Evolutionary conservation across 1,139 yeast genomes (phyloP).

Genomic region (Taiozyma sp.): DNA sequence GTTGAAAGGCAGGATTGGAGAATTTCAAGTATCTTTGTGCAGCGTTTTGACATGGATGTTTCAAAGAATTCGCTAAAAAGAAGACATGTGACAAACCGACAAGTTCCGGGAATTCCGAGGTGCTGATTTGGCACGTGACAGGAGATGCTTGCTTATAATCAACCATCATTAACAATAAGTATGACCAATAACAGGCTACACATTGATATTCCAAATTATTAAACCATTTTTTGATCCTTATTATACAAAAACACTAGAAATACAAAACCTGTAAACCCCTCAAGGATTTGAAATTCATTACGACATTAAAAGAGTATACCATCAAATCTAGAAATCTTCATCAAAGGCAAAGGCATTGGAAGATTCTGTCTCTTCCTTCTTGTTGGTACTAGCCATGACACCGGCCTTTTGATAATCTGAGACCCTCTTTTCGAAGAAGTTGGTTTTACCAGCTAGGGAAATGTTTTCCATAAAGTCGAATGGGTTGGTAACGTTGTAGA

Average conservation of each 20-base stretch:
- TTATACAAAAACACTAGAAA: neutral
- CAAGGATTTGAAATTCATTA: neutral
- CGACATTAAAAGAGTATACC: neutral
- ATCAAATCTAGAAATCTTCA: slow-evolving; percentile 39
- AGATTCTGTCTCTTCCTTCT: slow-evolving; percentile 31
- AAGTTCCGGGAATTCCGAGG: neutral
- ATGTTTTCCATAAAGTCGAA: slow-evolving; percentile 99
- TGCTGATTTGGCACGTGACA: neutral
- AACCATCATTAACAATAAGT: no score
- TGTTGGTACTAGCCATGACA: slow-evolving; percentile 68
- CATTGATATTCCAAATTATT: neutral
- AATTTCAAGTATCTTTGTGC: neutral
- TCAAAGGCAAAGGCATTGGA: slow-evolving; percentile 45
- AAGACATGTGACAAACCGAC: neutral
- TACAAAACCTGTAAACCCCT: neutral
- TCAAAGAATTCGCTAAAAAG: neutral
- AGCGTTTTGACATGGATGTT: no score
- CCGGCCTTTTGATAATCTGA: slow-evolving; percentile 99
- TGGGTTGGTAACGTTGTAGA: slow-evolving; percentile 86
- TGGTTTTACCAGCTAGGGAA: slow-evolving; percentile 96
- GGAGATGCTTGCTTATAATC: no score
- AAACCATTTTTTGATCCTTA: neutral
- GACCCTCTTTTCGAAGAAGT: slow-evolving; percentile 98
- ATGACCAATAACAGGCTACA: neutral
- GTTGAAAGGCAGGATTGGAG: neutral